Conservation (phyloP, 2,329 filamentous ascomycete species). For the Scleromitrula shiraiana region DNA sequence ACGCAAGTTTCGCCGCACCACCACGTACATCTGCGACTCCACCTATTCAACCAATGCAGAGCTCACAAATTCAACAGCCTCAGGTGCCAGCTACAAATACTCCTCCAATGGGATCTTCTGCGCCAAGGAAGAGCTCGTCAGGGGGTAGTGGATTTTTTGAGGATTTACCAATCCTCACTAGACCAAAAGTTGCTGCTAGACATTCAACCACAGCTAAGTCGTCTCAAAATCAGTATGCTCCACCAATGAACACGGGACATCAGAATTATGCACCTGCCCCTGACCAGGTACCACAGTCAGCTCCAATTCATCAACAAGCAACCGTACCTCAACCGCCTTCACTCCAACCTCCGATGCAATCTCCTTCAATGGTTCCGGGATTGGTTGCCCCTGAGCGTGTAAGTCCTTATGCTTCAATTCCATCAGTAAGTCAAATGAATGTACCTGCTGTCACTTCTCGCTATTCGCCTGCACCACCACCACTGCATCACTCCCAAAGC, state of each 20-base stretch:
- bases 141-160: constrained; percentile 57
- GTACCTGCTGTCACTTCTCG: constrained; percentile 35
- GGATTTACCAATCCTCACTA: constrained; percentile 59
- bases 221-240: constrained; percentile 16
- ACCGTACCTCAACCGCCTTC: constrained; percentile 7
- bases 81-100: constrained; percentile 6
- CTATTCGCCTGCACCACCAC: constrained; percentile 52
- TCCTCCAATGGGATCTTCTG: not conserved
- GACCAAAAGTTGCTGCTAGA: constrained; percentile 52
- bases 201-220: constrained; percentile 30
- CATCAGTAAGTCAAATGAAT: constrained; percentile 12
- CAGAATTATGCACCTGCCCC: constrained; percentile 9
- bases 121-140: constrained; percentile 29
- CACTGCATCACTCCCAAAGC: constrained; percentile 34
- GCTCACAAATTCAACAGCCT: constrained; percentile 11
- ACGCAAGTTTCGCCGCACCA: constrained; percentile 16
- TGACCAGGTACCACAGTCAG: not conserved
- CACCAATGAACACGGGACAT: constrained; percentile 7
- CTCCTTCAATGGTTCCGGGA: constrained; percentile 16
- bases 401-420: constrained; percentile 28
- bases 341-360: constrained; percentile 14
- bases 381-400: constrained; percentile 28
- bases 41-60: constrained; percentile 18
- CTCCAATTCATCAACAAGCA: constrained; percentile 1
- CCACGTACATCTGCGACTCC: constrained; percentile 18